Base-by-base conservation (phyloP, 768 basidiomycete species). In the Pleurotus tuoliensis region DNA sequence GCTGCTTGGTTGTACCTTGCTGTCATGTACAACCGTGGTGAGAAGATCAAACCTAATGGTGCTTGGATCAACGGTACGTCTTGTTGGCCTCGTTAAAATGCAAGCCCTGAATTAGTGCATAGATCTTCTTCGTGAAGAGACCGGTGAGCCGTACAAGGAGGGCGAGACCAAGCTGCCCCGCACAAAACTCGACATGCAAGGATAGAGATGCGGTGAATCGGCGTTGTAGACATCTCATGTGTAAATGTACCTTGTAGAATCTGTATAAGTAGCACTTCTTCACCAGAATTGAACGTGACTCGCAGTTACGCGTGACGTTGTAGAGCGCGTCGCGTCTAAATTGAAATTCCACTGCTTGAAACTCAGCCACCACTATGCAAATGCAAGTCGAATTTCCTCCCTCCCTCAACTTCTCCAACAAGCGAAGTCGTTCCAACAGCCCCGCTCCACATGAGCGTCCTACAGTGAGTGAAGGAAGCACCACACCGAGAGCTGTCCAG, bases 161-260 rank as follows among this genome's bases (percentile, higher is more conserved):
- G 84, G 76, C 11, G 91, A 93, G 68, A 87, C 91, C 18, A 82
- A 76, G 67, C 71, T 93, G 58, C 91, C 91, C 43, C 82, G 91
- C 62, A 73, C 68, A 49, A 73, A 74, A 11, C 68, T 88, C 60
- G 70, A 85, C 54, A 74, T 89, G 67, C 83, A 83, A 64, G 81
- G 79, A 63, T 82, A 66, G 71, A 63, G 46, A 16, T 58, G 56
- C 5, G 27, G 11, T 18, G 34, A 22, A 40, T 16, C 43, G 4
- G 45, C 16, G 41, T 47, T 55, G 47, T 56, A 34, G 30, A 34
- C 30, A 34, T 34, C 30, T 34, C 30, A 11, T 34, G 30, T 34
- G 8, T 34, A 34, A 34, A 34, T 34, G 9, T 34, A 34, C 30
- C 9, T 44, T 38, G 55, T 56, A 30, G 12, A 56, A 57, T 37